phyloP scores from a whole-genome alignment of 768 basidiomycete genomes.

The Boletus edulis region DNA sequence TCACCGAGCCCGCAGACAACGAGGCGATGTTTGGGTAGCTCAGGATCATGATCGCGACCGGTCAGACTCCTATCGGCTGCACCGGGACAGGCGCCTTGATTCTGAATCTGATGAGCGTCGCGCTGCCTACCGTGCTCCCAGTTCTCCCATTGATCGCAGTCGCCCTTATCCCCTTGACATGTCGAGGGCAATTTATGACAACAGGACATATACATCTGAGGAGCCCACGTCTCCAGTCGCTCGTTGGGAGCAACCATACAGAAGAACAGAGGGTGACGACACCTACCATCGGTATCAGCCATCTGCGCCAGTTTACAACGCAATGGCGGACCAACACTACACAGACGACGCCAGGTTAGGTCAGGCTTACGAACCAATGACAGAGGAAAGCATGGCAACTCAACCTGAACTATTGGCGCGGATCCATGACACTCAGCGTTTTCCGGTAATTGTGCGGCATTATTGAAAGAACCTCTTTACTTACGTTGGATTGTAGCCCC shows the following conservation, averaged over 20 bases:
- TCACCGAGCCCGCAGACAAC: conserved; percentile 23
- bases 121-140: conserved; percentile 1
- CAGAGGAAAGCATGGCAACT: conserved; percentile 10
- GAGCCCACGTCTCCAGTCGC: background rate
- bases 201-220: background rate
- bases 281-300: conserved; percentile 12
- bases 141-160: conserved; percentile 6
- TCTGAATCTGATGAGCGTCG: conserved; percentile 16
- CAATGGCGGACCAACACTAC: conserved; percentile 4
- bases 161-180: conserved; percentile 6
- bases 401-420: conserved; percentile 24
- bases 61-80: conserved; percentile 4
- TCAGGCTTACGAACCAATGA: conserved; percentile 10
- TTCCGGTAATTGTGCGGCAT: conserved; percentile 18
- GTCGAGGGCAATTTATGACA: conserved; percentile 8
- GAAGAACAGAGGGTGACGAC: conserved; percentile 15
- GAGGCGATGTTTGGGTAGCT: conserved; percentile 20
- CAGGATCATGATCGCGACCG: conserved; percentile 7
- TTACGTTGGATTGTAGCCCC: conserved; percentile 13
- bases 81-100: conserved; percentile 10
- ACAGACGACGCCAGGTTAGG: conserved; percentile 4
- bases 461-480: background rate
- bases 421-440: conserved; percentile 19
- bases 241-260: conserved; percentile 10
- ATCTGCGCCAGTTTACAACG: background rate